Percentiles rank a stretch among this genome's conserved stretches.
phyloP scores from a whole-genome alignment of 1,139 yeast genomes.

The Taphrina betulina region DNA sequence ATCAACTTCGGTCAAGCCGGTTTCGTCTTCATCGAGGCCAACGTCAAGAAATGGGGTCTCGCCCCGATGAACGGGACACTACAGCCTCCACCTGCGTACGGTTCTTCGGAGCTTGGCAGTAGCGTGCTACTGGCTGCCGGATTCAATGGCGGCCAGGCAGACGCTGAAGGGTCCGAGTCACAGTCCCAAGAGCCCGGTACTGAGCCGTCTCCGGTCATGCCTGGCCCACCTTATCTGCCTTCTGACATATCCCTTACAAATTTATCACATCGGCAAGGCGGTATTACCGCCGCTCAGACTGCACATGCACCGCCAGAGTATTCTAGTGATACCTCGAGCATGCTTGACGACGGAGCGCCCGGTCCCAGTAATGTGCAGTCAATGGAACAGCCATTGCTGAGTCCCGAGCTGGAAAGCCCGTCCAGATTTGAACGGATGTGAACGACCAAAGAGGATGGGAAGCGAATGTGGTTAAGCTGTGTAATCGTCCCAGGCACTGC shows the following conservation, averaged over 20 bases:
- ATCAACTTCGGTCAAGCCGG: constrained; percentile 90
- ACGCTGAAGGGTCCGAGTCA: background rate
- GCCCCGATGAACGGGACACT: constrained; percentile 71
- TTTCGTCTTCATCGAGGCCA: constrained; percentile 91
- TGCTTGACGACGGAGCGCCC: constrained; percentile 17
- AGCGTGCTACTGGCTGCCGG: constrained; percentile 30
- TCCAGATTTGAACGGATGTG: constrained; percentile 26
- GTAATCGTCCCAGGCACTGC: no score
- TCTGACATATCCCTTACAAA: constrained; percentile 25
- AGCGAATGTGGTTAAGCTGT: no score
- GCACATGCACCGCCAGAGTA: constrained; percentile 12
- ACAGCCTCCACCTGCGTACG: constrained; percentile 76
- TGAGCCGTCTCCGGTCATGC: background rate
- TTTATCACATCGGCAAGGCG: constrained; percentile 17
- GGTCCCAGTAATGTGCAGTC: constrained; percentile 14
- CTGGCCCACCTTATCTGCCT: constrained; percentile 6
- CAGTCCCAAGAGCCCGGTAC: background rate
- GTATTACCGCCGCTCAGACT: background rate
- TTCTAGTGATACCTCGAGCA: constrained; percentile 16
- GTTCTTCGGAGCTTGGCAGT: constrained; percentile 39
- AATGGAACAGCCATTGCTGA: background rate
- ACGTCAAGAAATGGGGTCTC: constrained; percentile 88
- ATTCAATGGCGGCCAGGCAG: constrained; percentile 16
- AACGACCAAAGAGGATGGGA: background rate
- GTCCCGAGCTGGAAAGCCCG: constrained; percentile 2